Conservation (phyloP, 2,329 filamentous ascomycete species). For the Cladophialophora exuberans region DNA sequence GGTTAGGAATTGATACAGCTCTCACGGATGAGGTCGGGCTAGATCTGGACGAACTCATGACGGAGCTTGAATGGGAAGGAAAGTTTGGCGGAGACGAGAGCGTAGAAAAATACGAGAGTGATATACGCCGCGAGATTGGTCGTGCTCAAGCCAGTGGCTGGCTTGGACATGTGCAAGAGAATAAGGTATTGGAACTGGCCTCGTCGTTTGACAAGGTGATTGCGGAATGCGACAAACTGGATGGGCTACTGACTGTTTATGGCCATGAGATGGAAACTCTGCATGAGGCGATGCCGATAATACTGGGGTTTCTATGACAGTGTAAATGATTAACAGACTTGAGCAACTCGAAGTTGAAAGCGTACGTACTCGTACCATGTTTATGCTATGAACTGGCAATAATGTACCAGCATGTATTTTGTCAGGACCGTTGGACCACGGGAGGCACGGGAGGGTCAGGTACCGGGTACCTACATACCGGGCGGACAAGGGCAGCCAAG, state of each 20-base stretch:
- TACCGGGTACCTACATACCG: too few species aligned
- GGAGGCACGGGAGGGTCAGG: too few species aligned
- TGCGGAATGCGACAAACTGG: conserved; percentile 91
- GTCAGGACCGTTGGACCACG: too few species aligned
- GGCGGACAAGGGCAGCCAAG: too few species aligned
- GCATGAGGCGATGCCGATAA: too few species aligned
- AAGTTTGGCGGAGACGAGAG: conserved; percentile 73
- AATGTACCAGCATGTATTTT: too few species aligned
- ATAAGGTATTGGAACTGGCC: conserved; percentile 84
- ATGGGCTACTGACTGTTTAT: conserved; percentile 91
- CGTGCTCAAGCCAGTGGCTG: conserved; percentile 91
- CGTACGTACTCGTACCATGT: too few species aligned
- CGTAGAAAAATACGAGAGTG: conserved; percentile 78
- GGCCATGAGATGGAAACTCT: conserved; percentile 94
- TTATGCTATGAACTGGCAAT: too few species aligned
- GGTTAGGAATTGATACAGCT: conserved; percentile 74
- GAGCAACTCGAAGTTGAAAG: too few species aligned
- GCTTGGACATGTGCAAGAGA: conserved; percentile 84
- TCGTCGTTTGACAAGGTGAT: conserved; percentile 86
- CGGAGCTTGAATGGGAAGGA: conserved; percentile 87
- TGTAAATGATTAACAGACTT: too few species aligned
- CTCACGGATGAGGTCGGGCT: conserved; percentile 76
- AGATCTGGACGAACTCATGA: conserved; percentile 80
- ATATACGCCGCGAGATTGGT: conserved; percentile 84
- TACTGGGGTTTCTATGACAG: too few species aligned